Evolutionary conservation across 1,284 basidiomycete species (phyloP), one percentile per base, ranked within the genome.

Genomic region (Wallemia mellicola): DNA sequence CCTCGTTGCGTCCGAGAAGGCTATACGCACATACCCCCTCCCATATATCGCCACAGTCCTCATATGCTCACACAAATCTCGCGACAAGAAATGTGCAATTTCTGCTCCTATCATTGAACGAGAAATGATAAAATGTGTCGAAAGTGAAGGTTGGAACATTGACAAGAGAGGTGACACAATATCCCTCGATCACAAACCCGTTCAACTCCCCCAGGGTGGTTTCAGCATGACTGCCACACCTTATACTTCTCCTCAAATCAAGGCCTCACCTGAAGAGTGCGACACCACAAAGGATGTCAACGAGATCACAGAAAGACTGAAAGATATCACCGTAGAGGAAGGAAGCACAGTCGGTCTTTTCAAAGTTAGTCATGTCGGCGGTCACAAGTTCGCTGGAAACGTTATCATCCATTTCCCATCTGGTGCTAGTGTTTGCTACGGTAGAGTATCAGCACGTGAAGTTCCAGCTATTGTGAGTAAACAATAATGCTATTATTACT

Each of bases 361-460:
- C 66, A 80, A 78, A 66, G 83, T 80, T 63, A 89, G 84, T 27
- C 91, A 94, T 70, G 75, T 88, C 57, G 87, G 88, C 57, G 88
- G 87, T 1, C 89, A 94, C 72, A 81, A 82, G 64, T 94, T 82
- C 68, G 82, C 85, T 22, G 91, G 91, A 26, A 91, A 92, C 66
- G 82, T 86, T 65, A 81, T 91, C 61, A 83, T 92, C 66, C 81
- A 86, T 69, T 83, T 81, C 61, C 87, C 89, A 0, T 78, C 80
- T 60, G 88, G 88, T 19, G 76, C 80, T 26, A 79, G 80, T 56
- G 75, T 92, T 26, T 91, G 87, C 79, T 94, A 94, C 66, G 91
- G 89, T n/a, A 80, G 91, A 28, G 86, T 92, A 1, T 81, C 82
- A 33, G 80, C 88, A 11, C 82, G 87, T 66, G 83, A 91, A 66